A percentile compares a stretch with the other conserved stretches of the same genome.
Conservation (phyloP, 345 rosid genomes). For the Gossypium longicalyx region DNA sequence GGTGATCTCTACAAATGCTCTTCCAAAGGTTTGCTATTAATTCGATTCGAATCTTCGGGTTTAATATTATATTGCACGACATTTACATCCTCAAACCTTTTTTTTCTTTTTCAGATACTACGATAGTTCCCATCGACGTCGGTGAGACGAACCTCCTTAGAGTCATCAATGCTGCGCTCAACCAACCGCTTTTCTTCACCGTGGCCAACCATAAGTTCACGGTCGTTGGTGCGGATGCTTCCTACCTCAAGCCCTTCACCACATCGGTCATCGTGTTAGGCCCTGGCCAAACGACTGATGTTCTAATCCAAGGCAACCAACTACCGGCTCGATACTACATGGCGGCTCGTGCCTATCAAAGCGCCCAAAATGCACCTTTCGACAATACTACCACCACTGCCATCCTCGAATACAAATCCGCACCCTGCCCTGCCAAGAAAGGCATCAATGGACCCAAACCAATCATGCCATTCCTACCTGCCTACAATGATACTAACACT, state of each 20-base stretch:
- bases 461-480: slow-evolving; percentile 52
- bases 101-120: slow-evolving; percentile 49
- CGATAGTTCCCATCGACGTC: slow-evolving; percentile 52
- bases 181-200: slow-evolving; percentile 78
- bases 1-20: slow-evolving; percentile 94
- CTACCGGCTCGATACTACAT: slow-evolving; percentile 67
- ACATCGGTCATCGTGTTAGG: slow-evolving; percentile 78
- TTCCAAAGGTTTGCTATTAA: slow-evolving; percentile 44
- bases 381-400: slow-evolving; percentile 90
- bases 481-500: slow-evolving; percentile 69
- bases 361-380: slow-evolving; percentile 68
- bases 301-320: slow-evolving; percentile 66
- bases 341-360: slow-evolving; percentile 75
- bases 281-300: slow-evolving; percentile 95
- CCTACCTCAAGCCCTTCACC: slow-evolving; percentile 70
- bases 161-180: slow-evolving; percentile 77
- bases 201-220: slow-evolving; percentile 82
- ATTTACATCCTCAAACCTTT: background rate
- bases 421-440: slow-evolving; percentile 59
- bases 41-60: background rate
- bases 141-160: slow-evolving; percentile 82
- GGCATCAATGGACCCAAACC: slow-evolving; percentile 32
- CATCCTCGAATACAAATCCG: slow-evolving; percentile 73
- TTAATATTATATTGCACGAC: background rate
- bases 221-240: slow-evolving; percentile 88